Conservation (phyloP, 2,329 filamentous ascomycete species). For the Reticulascus tulasneorum region DNA sequence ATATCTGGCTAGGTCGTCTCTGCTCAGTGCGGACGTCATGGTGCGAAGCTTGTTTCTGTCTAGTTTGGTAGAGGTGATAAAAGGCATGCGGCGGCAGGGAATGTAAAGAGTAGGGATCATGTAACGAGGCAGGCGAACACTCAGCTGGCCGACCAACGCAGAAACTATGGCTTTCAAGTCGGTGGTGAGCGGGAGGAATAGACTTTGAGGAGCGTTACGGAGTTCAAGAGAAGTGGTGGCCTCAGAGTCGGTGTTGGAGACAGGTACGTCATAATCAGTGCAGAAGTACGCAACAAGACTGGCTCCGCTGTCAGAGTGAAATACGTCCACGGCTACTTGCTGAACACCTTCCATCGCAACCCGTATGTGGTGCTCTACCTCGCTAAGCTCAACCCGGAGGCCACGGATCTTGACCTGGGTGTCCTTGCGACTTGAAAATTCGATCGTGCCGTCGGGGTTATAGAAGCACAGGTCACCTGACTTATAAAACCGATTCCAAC, state of each 20-base stretch:
- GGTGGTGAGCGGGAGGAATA: not conserved
- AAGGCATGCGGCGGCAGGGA: constrained; percentile 11
- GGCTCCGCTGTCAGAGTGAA: not conserved
- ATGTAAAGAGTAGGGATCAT: constrained; percentile 17
- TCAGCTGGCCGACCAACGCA: not conserved
- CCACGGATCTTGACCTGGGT: constrained; percentile 43
- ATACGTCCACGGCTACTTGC: constrained; percentile 1
- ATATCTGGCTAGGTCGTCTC: not conserved
- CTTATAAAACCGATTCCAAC: constrained; percentile 6
- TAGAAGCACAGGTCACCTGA: constrained; percentile 2
- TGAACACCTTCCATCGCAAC: not conserved
- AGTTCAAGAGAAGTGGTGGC: not conserved
- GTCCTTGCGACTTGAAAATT: constrained; percentile 18
- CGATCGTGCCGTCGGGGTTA: not conserved
- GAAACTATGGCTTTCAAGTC: not conserved
- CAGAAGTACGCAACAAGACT: not conserved
- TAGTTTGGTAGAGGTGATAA: constrained; percentile 14
- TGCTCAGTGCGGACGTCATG: not conserved
- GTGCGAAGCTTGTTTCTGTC: constrained; percentile 8
- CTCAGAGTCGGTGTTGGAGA: not conserved
- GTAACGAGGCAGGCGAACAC: constrained; percentile 10
- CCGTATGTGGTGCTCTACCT: constrained; percentile 1
- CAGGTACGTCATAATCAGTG: no score
- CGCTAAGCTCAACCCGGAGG: constrained; percentile 38
- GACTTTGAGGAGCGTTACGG: not conserved